phyloP scores from a whole-genome alignment of 23 red algal genomes.

The Cyanidiococcus yangmingshanensis region DNA sequence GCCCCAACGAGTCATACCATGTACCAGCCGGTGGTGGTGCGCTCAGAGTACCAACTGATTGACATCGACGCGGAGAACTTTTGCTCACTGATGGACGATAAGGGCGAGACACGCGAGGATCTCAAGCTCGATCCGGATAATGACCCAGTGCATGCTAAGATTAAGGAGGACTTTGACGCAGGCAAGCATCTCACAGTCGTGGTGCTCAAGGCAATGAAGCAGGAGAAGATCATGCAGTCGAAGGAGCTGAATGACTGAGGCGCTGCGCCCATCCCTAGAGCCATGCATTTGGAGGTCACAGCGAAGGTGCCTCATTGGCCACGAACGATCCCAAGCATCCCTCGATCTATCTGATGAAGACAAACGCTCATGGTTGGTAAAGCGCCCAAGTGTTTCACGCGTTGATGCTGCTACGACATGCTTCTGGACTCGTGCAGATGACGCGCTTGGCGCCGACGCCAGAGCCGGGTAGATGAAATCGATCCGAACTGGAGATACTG shows the following conservation, averaged over 20 bases:
- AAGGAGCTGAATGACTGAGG: constrained; percentile 48
- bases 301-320: no score
- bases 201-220: constrained; percentile 72
- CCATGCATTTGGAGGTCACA: no score
- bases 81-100: constrained; percentile 92
- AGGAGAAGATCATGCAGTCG: constrained; percentile 75
- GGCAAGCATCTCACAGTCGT: constrained; percentile 74
- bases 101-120: constrained; percentile 79
- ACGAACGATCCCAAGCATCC: no score
- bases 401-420: no score
- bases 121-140: constrained; percentile 55
- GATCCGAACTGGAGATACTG: no score
- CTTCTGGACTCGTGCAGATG: no score
- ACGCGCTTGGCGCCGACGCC: no score
- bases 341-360: no score
- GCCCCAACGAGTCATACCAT: constrained; percentile 96
- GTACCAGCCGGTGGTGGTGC: constrained; percentile 73
- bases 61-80: constrained; percentile 89
- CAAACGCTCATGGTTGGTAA: no score
- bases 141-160: constrained; percentile 84
- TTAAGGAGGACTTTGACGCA: constrained; percentile 75
- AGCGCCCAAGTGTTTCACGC: no score
- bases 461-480: no score
- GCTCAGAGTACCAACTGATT: constrained; percentile 80
- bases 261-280: no score